Percentiles rank a stretch among this genome's conserved stretches.
Conservation (phyloP, 2,329 filamentous ascomycete genomes). For the Orbilia ellipsospora region DNA sequence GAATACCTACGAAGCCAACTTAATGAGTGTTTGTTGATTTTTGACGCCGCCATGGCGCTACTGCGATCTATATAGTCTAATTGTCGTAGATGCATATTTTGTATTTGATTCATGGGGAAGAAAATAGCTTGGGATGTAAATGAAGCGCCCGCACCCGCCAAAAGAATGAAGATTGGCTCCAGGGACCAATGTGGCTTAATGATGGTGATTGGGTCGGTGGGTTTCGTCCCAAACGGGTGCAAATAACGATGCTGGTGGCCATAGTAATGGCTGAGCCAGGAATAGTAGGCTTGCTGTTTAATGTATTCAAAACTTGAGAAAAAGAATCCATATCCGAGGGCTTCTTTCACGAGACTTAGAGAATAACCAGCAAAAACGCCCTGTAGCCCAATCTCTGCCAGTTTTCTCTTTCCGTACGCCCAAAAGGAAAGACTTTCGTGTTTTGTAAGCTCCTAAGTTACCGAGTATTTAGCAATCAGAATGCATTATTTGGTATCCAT, state of each 20-base stretch:
- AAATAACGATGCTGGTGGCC: constrained; percentile 66
- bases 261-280: constrained; percentile 77
- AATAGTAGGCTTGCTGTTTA: constrained; percentile 79
- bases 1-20: constrained; percentile 70
- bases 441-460: constrained; percentile 40
- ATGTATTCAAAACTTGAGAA: constrained; percentile 80
- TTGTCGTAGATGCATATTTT: constrained; percentile 77
- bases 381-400: constrained; percentile 76
- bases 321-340: constrained; percentile 58
- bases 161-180: constrained; percentile 76
- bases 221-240: constrained; percentile 43
- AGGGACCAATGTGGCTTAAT: constrained; percentile 80
- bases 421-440: constrained; percentile 74
- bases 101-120: constrained; percentile 77
- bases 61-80: constrained; percentile 77
- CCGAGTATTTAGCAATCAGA: no score
- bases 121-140: constrained; percentile 75
- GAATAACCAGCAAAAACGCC: constrained; percentile 80
- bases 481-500: no score
- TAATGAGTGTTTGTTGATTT: constrained; percentile 59
- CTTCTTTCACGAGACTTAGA: constrained; percentile 68
- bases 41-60: constrained; percentile 64
- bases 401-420: constrained; percentile 74
- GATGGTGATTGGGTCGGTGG: constrained; percentile 60
- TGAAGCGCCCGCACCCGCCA: constrained; percentile 76